These are phyloP conservation scores for Sporothrix brasiliensis DNA, from an alignment of 2,329 filamentous ascomycete genomes.

Conservation along the genomic window DNA sequence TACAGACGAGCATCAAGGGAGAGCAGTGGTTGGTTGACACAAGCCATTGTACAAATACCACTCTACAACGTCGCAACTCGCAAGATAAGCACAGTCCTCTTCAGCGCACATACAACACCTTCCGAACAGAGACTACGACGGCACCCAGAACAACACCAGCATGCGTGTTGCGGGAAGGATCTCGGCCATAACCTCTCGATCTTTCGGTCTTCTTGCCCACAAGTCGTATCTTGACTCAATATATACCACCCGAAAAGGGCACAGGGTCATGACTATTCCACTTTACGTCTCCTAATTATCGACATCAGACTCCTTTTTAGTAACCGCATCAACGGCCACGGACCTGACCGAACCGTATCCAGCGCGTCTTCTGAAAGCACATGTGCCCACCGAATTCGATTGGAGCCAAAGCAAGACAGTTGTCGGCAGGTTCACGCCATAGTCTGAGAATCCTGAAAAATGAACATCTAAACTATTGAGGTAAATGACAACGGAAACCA, in stretches of 20 bases:
- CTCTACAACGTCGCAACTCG: too few relatives aligned
- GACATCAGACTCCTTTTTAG: conserved; percentile 12
- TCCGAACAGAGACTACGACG: conserved; percentile 17
- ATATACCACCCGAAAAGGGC: not conserved
- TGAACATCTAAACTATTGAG: not conserved
- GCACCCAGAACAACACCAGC: conserved; percentile 8
- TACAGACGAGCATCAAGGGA: not conserved
- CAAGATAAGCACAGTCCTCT: not conserved
- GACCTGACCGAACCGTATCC: not conserved
- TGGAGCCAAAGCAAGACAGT: too few relatives aligned
- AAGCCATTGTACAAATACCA: not conserved
- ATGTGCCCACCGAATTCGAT: too few relatives aligned
- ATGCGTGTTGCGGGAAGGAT: conserved; percentile 6
- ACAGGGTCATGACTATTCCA: conserved; percentile 5
- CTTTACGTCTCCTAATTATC: conserved; percentile 6
- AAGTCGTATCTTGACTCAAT: not conserved
- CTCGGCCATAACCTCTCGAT: not conserved
- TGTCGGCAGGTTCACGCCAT: too few relatives aligned
- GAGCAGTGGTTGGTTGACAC: too few relatives aligned
- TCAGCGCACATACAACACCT: not conserved
- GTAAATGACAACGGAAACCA: not conserved
- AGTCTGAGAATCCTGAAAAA: not conserved
- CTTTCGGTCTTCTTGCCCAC: not conserved
- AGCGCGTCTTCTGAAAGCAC: not conserved
- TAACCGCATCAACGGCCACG: not conserved